Evolutionary conservation across 1,284 basidiomycete genomes (phyloP).

Genomic region (Ceratobasidium papillatum): DNA sequence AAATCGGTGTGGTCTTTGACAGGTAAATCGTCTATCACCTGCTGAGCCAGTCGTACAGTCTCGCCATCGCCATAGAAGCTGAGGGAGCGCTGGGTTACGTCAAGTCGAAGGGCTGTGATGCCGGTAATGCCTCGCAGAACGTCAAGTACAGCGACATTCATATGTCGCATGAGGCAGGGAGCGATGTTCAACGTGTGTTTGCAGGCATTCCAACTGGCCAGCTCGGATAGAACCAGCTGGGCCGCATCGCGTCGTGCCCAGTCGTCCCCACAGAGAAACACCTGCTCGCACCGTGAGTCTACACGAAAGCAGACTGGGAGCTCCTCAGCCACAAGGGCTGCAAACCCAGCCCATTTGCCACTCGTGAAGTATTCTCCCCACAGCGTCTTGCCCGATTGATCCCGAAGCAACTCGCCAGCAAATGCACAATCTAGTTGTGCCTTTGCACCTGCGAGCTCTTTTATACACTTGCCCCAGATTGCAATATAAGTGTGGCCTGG

Average conservation of each 20-base stretch:
- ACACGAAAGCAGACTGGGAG: background rate
- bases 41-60: background rate
- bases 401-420: constrained; percentile 14
- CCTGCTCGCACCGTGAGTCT: background rate
- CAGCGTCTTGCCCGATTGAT: background rate
- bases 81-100: no score
- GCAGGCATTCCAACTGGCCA: no score
- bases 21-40: constrained; percentile 14
- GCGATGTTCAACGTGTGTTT: no score
- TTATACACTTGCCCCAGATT: constrained; percentile 1
- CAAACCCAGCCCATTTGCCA: background rate
- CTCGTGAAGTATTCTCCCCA: constrained; percentile 16
- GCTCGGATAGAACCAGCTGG: background rate
- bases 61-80: no score
- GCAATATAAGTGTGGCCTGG: constrained; percentile 3
- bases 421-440: constrained; percentile 20
- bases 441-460: constrained; percentile 12
- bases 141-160: no score
- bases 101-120: no score
- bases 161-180: no score
- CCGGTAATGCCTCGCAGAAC: no score
- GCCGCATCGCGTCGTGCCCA: constrained; percentile 1
- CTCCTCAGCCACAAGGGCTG: background rate
- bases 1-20: background rate
- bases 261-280: constrained; percentile 15